phyloP scores from a whole-genome alignment of 805 yeast species.

The Candida maris region DNA sequence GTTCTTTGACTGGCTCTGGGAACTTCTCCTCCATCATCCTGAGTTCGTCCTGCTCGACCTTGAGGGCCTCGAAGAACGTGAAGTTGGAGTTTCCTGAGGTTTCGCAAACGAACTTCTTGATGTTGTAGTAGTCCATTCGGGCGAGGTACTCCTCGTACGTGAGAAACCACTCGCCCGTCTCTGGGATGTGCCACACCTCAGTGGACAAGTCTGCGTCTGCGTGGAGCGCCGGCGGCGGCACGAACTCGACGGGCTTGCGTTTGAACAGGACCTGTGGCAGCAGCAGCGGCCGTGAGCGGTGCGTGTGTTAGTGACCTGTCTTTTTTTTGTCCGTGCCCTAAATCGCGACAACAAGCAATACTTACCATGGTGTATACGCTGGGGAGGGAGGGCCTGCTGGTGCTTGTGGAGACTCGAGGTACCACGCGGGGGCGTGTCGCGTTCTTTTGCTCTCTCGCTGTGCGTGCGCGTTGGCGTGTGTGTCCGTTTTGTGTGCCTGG shows the following conservation, averaged over 20 bases:
- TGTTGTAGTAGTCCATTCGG: constrained; percentile 67
- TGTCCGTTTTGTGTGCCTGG: too few relatives aligned
- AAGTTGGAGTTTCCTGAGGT: constrained; percentile 90
- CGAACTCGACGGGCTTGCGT: constrained; percentile 62
- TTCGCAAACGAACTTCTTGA: constrained; percentile 87
- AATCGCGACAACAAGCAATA: too few relatives aligned
- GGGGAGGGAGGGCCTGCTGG: too few relatives aligned
- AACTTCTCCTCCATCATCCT: constrained; percentile 70
- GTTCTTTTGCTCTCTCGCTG: too few relatives aligned
- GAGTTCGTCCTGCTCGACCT: constrained; percentile 65
- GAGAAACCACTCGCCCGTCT: constrained; percentile 85
- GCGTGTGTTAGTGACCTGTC: too few relatives aligned
- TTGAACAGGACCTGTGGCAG: constrained; percentile 82
- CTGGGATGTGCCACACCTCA: constrained; percentile 76
- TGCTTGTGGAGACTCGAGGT: too few relatives aligned
- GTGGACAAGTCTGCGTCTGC: constrained; percentile 47
- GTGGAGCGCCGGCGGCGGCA: constrained; percentile 57
- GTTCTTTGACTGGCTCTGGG: constrained; percentile 90
- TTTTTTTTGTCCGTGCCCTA: too few relatives aligned
- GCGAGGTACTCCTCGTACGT: constrained; percentile 71
- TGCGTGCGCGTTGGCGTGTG: too few relatives aligned
- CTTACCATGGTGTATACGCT: too few relatives aligned
- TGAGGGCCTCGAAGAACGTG: constrained; percentile 84
- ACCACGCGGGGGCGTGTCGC: too few relatives aligned
- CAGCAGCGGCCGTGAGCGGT: too few relatives aligned